Evolutionary conservation across 768 basidiomycete species (phyloP).

Genomic region (Porphyrellus cyaneotinctus): DNA sequence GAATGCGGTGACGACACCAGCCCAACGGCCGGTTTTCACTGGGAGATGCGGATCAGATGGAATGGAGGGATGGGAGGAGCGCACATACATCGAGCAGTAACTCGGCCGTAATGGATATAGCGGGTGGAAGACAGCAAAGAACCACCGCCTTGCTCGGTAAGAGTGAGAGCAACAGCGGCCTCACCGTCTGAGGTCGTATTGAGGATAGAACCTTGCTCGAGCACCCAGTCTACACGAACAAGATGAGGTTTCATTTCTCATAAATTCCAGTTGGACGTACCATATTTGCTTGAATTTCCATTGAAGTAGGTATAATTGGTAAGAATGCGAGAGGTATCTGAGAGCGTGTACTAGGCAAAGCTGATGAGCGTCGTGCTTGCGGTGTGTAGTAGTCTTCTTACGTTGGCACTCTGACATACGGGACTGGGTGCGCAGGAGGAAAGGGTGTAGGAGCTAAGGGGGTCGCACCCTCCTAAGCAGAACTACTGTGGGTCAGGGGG

Average conservation of each 20-base stretch:
- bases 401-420: constrained; percentile 59
- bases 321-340: constrained; percentile 62
- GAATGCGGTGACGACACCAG: constrained; percentile 78
- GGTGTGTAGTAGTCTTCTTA: constrained; percentile 28
- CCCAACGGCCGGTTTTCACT: constrained; percentile 81
- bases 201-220: constrained; percentile 63
- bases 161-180: constrained; percentile 62
- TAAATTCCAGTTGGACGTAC: constrained; percentile 29
- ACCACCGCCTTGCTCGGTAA: constrained; percentile 70
- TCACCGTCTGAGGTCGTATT: constrained; percentile 54
- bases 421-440: constrained; percentile 70
- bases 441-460: constrained; percentile 59
- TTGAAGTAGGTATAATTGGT: constrained; percentile 63
- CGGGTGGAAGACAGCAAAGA: constrained; percentile 75
- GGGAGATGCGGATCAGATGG: not conserved
- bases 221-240: constrained; percentile 54
- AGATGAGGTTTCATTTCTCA: not conserved
- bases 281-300: constrained; percentile 70
- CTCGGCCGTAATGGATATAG: constrained; percentile 77
- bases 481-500: constrained; percentile 42
- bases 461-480: constrained; percentile 86
- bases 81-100: constrained; percentile 56
- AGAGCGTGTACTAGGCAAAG: constrained; percentile 50
- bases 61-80: too few relatives aligned
- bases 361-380: not conserved